Evolutionary conservation across 257 asterid genomes (phyloP).

Genomic region (Petunia axillaris): DNA sequence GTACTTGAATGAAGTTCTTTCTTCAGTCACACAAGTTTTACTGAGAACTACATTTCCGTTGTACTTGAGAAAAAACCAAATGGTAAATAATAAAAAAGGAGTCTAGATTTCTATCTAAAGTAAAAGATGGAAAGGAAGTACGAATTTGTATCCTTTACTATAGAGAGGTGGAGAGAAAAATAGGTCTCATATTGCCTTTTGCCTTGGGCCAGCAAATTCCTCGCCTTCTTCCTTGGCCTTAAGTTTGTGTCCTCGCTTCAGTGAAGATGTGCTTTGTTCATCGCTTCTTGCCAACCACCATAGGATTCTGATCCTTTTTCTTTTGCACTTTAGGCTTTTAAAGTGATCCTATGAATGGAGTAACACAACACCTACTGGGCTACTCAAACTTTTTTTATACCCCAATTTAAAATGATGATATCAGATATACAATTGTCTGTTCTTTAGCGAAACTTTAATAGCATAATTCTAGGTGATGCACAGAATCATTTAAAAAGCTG

Average conservation of each 20-base stretch:
- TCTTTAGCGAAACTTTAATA: not conserved
- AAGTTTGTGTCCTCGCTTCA: not conserved
- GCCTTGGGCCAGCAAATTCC: not conserved
- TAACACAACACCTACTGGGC: not conserved
- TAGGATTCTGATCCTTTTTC: not conserved
- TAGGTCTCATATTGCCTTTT: not conserved
- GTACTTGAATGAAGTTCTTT: not conserved
- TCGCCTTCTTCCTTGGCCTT: not conserved
- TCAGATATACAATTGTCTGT: slow-evolving; percentile 9
- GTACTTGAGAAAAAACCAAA: not conserved
- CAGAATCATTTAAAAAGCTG: not conserved
- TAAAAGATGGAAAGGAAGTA: slow-evolving; percentile 9
- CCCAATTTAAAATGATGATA: not conserved
- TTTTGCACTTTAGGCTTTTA: slow-evolving; percentile 1
- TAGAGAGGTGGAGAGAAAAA: not conserved
- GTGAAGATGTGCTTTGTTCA: not conserved
- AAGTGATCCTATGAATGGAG: not conserved
- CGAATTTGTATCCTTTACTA: not conserved
- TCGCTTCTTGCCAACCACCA: not conserved
- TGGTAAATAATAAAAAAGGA: not conserved
- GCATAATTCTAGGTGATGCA: slow-evolving; percentile 16
- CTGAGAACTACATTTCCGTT: not conserved
- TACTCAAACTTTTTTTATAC: not conserved
- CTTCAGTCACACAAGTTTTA: not conserved
- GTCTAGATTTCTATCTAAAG: not conserved